Evolutionary conservation across 1,139 yeast genomes (phyloP), one percentile per base, ranked within the genome.

Genomic region (Sugiyamaella xylanicola): DNA sequence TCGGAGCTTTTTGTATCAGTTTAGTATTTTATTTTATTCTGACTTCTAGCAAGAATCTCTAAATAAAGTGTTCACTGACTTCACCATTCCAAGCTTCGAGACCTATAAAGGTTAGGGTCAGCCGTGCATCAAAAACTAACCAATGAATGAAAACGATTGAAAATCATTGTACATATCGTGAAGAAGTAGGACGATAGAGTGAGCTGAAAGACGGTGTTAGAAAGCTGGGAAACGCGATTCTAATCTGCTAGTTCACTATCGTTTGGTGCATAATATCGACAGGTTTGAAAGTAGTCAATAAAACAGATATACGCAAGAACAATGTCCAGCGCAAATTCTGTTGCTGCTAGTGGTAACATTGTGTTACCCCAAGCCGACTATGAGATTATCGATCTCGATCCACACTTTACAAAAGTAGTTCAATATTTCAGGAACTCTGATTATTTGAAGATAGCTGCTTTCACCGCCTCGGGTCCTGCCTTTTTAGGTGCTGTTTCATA

Each of bases 351-450:
- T 52, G 62, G 63, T 54, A 69, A 69, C 61, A 64, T 65, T 42
- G 72, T 68, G 42, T 65, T 68, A 53, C 68, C 67, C 59, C 63
- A 68, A 59, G 60, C 72, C 36, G 68, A 67, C 58, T 69, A 67
- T 62, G 73, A 75, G 71, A 67, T 75, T 59, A 89, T 89, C 67
- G 96, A 89, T 69, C 79, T 82, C 56, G 96, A 89, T 70, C 96
- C 96, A 43, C 84, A 85, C 63, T 86, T 88, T 72, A 67, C 72
- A 55, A 78, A 89, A 62, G 96, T 89, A 35, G 83, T 89, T 22
- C 76, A 84, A 48, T 89, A 85, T 74, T 83, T 88, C 72, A 79
- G 96, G 69, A 71, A 80, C 19, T 77, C 85, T 9, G 96, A 89
- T 72, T 82, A 81, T 66, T 80, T 77, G 15, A 72, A 76, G 42